phyloP scores from a whole-genome alignment of 257 asterid genomes.

The Linaria vulgaris region DNA sequence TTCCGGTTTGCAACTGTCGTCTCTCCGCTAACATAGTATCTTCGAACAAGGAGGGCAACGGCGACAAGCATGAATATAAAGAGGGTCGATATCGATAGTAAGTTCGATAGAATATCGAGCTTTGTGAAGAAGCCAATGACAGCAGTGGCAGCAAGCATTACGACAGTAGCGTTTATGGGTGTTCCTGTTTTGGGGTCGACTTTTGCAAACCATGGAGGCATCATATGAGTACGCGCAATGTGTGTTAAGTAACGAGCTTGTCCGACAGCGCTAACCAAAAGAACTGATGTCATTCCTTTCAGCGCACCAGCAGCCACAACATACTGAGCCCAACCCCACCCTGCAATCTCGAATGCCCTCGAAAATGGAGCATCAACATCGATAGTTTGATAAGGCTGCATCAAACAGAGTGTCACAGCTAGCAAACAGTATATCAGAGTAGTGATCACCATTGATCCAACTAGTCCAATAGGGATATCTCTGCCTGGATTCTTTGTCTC shows the following conservation, averaged over 20 bases:
- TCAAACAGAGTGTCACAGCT: slow-evolving; percentile 55
- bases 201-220: slow-evolving; percentile 76
- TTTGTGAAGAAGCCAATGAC: slow-evolving; percentile 60
- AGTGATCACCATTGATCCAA: slow-evolving; percentile 65
- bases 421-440: slow-evolving; percentile 55
- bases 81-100: slow-evolving; percentile 59
- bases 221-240: slow-evolving; percentile 66
- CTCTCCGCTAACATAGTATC: slow-evolving; percentile 50
- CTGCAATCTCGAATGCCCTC: slow-evolving; percentile 46
- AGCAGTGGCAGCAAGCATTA: slow-evolving; percentile 53
- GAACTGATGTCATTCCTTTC: slow-evolving; percentile 66
- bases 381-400: slow-evolving; percentile 49
- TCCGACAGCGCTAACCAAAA: slow-evolving; percentile 63
- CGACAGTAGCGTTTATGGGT: slow-evolving; percentile 54
- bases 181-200: slow-evolving; percentile 59
- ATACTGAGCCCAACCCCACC: slow-evolving; percentile 68
- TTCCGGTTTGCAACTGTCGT: slow-evolving; percentile 41
- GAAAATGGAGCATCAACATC: slow-evolving; percentile 65
- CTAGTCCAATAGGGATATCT: slow-evolving; percentile 70
- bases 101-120: slow-evolving; percentile 43
- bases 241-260: slow-evolving; percentile 76
- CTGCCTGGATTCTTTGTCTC: slow-evolving; percentile 59
- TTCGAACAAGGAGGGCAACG: slow-evolving; percentile 49
- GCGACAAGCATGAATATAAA: slow-evolving; percentile 63
- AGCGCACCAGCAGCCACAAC: slow-evolving; percentile 66